Evolutionary conservation across 2,329 filamentous ascomycete genomes (phyloP), one percentile per base, ranked within the genome.

Genomic region (Sporothrix schenckii): DNA sequence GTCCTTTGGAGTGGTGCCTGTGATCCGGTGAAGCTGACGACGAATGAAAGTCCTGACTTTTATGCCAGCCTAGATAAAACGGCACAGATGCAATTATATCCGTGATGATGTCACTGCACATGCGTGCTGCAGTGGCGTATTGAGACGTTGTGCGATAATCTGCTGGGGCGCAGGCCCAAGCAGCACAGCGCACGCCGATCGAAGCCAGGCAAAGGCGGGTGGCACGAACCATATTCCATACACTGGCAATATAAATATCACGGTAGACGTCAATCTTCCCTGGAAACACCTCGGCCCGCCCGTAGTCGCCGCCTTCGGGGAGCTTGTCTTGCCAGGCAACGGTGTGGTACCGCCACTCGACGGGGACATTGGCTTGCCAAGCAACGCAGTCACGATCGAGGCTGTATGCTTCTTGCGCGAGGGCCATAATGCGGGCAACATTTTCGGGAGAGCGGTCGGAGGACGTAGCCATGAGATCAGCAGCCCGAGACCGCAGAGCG

Each of bases 91-190:
- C 86, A 68, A 89, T 82, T 50, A 89, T 84, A 73, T 89, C 87
- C 3, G 83, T 82, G 72, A 89, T 86, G 68, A 81, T 82, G 60
- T 87, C 84, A 52, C 81, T 80, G 67, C 83, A 87, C 1, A 81
- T 81, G 50, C 84, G 79, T 19, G 84, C 82, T 4, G 85, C 84
- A 0, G 83, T 83, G 13, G 86, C 86, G 73, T 89, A 89, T 76
- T 89, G 86, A 21, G 86, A 83, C 6, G 87, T 89, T 1, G 87
- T 89, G 54, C 87, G 81, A 75, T 89, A 89, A 77, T 90, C 87
- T 10, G 87, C 82, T 0, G 88, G 87, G 10, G 83, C 81, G 76
- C 85, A 87, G 30, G 86, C 80, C 87, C 87, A 89, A 1, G 88
- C 87, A 7, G 85, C 83, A 74, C 86, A 88, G 7, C 88, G 84